A percentile compares a stretch with the other conserved stretches of the same genome.
These are phyloP conservation scores for Thalassia testudinum DNA, from an alignment of 116 monocot species.

Conservation along the genomic window DNA sequence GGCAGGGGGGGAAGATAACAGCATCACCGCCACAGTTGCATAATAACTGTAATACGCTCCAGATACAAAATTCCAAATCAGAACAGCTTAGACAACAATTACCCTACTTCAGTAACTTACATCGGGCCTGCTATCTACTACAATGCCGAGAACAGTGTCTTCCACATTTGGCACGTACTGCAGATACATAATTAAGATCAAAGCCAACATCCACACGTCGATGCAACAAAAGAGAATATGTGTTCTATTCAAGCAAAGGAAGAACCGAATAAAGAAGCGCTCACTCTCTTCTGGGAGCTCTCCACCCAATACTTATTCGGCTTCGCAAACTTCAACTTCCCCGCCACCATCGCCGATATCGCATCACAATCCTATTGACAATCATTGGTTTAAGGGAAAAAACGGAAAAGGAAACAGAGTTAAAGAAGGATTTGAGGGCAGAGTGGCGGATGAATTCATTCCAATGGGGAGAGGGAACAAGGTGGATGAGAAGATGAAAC, in stretches of 20 bases:
- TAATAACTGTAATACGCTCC: too few relatives aligned
- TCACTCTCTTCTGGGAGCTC: conserved; percentile 84
- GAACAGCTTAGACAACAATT: too few relatives aligned
- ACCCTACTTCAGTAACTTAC: too few relatives aligned
- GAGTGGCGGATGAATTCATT: too few relatives aligned
- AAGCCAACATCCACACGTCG: not conserved
- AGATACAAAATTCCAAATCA: too few relatives aligned
- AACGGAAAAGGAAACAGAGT: not conserved
- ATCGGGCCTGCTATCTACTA: conserved; percentile 74
- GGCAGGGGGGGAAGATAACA: too few relatives aligned
- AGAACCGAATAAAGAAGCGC: conserved; percentile 7
- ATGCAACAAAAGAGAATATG: not conserved
- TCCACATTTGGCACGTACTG: conserved; percentile 68
- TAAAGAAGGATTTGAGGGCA: too few relatives aligned
- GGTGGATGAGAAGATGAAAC: not conserved
- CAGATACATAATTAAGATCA: conserved; percentile 1
- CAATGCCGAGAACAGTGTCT: conserved; percentile 90
- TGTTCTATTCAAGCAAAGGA: too few relatives aligned
- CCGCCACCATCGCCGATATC: conserved; percentile 42
- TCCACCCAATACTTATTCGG: conserved; percentile 96
- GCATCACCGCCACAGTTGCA: too few relatives aligned
- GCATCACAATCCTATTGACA: conserved; percentile 73
- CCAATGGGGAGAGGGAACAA: not conserved
- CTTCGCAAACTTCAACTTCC: conserved; percentile 57
- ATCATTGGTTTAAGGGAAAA: not conserved